Evolutionary conservation across 306 rosid genomes (phyloP).

Genomic region (Vicia faba): DNA sequence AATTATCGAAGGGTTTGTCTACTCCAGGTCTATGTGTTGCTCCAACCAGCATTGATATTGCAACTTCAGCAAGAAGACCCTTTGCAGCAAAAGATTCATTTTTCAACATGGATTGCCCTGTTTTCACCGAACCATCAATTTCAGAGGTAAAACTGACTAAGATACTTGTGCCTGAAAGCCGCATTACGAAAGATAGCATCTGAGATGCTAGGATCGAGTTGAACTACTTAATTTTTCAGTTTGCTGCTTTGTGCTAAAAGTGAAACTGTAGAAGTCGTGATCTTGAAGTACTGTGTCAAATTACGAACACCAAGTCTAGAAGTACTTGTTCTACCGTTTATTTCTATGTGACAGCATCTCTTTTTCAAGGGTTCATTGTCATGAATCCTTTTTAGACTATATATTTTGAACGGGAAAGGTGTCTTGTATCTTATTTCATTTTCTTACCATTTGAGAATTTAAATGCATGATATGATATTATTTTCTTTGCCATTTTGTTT

Average conservation of each 20-base stretch:
- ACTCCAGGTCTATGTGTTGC: conserved; percentile 27
- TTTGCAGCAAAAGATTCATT: conserved; percentile 52
- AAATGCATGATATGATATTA: neutral
- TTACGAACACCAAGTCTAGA: conserved; percentile 28
- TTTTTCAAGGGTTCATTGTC: neutral
- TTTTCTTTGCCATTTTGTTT: neutral
- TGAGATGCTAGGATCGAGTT: conserved; percentile 31
- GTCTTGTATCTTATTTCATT: conserved; percentile 3
- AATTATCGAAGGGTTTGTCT: conserved; percentile 22
- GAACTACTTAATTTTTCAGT: neutral
- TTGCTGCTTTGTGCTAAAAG: conserved; percentile 32
- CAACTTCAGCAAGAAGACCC: conserved; percentile 46
- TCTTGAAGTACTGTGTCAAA: conserved; percentile 6
- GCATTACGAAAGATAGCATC: conserved; percentile 43
- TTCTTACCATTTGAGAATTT: neutral
- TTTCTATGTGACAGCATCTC: conserved; percentile 17
- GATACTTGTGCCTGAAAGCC: conserved; percentile 26
- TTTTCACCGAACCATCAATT: conserved; percentile 40
- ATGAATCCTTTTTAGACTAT: neutral
- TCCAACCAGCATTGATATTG: conserved; percentile 36
- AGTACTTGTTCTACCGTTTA: conserved; percentile 16
- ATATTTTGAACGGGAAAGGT: conserved; percentile 21
- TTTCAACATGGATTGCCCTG: conserved; percentile 49
- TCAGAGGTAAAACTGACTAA: conserved; percentile 40
- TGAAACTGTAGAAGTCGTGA: conserved; percentile 28